A percentile compares a stretch with the other conserved stretches of the same genome.
These are phyloP conservation scores for Bromus sterilis DNA, from an alignment of 176 grass and related monocot species.

Conservation along the genomic window DNA sequence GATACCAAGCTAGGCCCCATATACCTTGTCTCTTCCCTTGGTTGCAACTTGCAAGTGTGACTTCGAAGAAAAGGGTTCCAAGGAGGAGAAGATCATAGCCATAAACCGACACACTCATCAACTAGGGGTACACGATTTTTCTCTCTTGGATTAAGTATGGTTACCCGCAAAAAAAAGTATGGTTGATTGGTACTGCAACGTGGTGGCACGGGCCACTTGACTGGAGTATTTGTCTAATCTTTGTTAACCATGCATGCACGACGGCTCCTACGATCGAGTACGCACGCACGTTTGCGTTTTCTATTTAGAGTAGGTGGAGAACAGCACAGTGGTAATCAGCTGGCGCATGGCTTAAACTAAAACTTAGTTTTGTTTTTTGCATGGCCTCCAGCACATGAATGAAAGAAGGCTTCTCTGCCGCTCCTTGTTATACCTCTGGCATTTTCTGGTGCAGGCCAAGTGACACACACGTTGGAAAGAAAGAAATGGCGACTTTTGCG, in stretches of 20 bases:
- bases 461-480: not conserved
- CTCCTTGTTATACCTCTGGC: not conserved
- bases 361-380: not conserved
- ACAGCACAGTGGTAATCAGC: not conserved
- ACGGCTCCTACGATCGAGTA: not conserved
- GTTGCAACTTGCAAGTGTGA: too few relatives aligned
- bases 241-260: too few relatives aligned
- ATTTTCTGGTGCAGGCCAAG: not conserved
- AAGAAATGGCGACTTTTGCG: not conserved
- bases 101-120: too few relatives aligned
- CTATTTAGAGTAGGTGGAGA: slow-evolving; percentile 9
- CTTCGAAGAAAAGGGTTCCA: not conserved
- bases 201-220: too few relatives aligned
- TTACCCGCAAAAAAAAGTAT: too few relatives aligned
- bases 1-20: not conserved
- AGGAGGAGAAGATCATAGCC: too few relatives aligned
- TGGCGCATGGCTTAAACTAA: not conserved
- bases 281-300: slow-evolving; percentile 32
- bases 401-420: not conserved
- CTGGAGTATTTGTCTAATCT: too few relatives aligned
- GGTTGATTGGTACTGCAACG: too few relatives aligned
- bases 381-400: not conserved
- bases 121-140: too few relatives aligned
- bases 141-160: too few relatives aligned
- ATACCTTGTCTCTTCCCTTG: not conserved